phyloP scores from a whole-genome alignment of 2,329 filamentous ascomycete species.

The Xylariaceae sp. region DNA sequence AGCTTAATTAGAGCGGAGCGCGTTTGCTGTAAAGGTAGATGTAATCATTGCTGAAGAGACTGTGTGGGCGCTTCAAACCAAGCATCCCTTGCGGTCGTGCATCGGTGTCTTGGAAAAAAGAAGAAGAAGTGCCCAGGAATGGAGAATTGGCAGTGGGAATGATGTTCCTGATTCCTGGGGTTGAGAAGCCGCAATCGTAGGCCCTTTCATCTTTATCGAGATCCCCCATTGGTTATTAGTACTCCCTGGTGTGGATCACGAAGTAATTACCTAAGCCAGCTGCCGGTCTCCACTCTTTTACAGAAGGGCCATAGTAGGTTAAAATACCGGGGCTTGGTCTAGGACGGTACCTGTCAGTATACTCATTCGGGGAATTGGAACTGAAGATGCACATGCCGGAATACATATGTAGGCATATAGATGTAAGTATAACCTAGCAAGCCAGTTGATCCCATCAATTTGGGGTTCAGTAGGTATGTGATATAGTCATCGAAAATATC shows the following conservation, averaged over 20 bases:
- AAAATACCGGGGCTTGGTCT: too few species aligned
- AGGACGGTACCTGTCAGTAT: too few species aligned
- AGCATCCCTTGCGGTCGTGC: conserved; percentile 6
- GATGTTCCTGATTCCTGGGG: conserved; percentile 28
- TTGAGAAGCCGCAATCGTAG: conserved; percentile 27
- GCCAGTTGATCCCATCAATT: too few species aligned
- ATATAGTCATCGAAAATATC: too few species aligned
- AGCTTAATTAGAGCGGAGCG: conserved; percentile 2
- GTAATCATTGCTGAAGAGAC: conserved; percentile 6
- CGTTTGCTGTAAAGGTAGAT: conserved; percentile 4
- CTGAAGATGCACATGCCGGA: too few species aligned
- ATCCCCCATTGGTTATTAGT: conserved; percentile 21
- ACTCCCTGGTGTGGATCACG: conserved; percentile 28
- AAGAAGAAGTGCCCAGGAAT: conserved; percentile 12
- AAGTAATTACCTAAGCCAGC: neutral
- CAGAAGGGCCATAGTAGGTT: too few species aligned
- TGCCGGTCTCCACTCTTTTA: too few species aligned
- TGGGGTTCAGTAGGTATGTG: too few species aligned
- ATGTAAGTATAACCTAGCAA: too few species aligned
- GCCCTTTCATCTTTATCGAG: conserved; percentile 28
- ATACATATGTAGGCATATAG: too few species aligned
- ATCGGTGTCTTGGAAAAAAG: conserved; percentile 11
- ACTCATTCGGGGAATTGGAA: too few species aligned
- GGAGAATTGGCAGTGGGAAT: conserved; percentile 11
- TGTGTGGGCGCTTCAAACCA: conserved; percentile 8